phyloP scores from a whole-genome alignment of 129 eudicot genomes.

The Mikania micrantha region DNA sequence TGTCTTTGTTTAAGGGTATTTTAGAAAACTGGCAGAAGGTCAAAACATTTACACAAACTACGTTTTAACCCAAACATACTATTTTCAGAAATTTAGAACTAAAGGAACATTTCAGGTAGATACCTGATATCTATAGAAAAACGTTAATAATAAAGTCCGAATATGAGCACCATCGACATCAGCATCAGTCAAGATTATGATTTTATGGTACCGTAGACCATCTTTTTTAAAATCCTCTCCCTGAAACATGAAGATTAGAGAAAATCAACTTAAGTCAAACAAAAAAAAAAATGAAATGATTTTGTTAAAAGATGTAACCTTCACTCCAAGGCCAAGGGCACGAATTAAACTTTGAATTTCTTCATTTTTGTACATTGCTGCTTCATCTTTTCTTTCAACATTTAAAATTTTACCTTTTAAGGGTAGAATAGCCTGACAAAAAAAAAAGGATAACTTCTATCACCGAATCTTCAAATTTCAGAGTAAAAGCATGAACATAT shows the following conservation, averaged over 20 bases:
- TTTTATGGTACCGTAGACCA: conserved; percentile 86
- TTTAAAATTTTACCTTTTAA: conserved; percentile 90
- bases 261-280: not conserved
- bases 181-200: conserved; percentile 94
- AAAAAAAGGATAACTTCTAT: conserved; percentile 1
- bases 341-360: conserved; percentile 91
- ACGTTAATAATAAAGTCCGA: conserved; percentile 82
- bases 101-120: conserved; percentile 13
- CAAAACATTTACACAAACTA: not conserved
- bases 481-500: not conserved
- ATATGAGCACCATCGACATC: conserved; percentile 99
- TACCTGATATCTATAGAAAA: conserved; percentile 98
- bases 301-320: conserved; percentile 36
- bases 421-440: conserved; percentile 95
- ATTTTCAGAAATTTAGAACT: not conserved
- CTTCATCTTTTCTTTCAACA: conserved; percentile 88
- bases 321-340: conserved; percentile 96
- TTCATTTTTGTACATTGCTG: conserved; percentile 90
- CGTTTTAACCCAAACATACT: not conserved
- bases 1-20: not conserved
- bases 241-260: conserved; percentile 34
- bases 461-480: not conserved
- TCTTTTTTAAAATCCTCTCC: conserved; percentile 95
- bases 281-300: not conserved
- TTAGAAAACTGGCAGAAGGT: conserved; percentile 4